A percentile compares a stretch with the other conserved stretches of the same genome.
Evolutionary conservation across 2,329 filamentous ascomycete species (phyloP).

Genomic region (Neofusicoccum parvum): DNA sequence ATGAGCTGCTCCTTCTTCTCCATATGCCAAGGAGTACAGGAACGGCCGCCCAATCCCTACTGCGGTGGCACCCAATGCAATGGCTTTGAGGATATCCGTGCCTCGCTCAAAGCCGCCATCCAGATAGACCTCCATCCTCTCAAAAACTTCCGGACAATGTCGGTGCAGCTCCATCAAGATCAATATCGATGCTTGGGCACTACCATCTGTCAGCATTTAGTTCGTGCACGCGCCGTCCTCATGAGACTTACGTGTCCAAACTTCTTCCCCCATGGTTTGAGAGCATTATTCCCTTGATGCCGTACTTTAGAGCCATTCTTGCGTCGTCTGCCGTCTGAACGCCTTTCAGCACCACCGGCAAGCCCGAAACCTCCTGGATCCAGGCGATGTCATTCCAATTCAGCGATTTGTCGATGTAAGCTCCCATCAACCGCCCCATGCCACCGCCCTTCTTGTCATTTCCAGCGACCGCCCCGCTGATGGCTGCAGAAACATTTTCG

Average conservation of each 20-base stretch:
- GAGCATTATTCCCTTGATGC: constrained; percentile 51
- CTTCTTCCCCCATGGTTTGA: constrained; percentile 56
- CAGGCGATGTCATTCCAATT: constrained; percentile 52
- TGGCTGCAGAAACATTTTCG: constrained; percentile 50
- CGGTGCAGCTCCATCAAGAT: constrained; percentile 65
- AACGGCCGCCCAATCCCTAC: constrained; percentile 65
- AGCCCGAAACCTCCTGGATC: constrained; percentile 43
- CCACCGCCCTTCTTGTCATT: constrained; percentile 59
- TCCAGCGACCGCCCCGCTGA: constrained; percentile 53
- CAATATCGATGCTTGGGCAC: constrained; percentile 57
- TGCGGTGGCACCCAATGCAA: constrained; percentile 65
- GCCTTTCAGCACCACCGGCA: constrained; percentile 50
- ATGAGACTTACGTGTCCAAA: constrained; percentile 21
- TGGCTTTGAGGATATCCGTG: constrained; percentile 67
- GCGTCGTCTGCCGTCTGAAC: constrained; percentile 50
- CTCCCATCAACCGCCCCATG: constrained; percentile 58
- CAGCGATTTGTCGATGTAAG: constrained; percentile 59
- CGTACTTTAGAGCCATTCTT: constrained; percentile 47
- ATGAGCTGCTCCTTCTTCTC: constrained; percentile 54
- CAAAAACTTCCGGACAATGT: constrained; percentile 63
- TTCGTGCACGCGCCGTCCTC: not conserved
- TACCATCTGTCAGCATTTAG: constrained; percentile 21
- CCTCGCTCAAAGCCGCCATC: constrained; percentile 68
- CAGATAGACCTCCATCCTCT: constrained; percentile 62
- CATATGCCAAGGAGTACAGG: constrained; percentile 63